Percentiles rank a stretch among this genome's conserved stretches.
Conservation (phyloP, 2,329 filamentous ascomycete genomes). For the Hypomyces rosellus region DNA sequence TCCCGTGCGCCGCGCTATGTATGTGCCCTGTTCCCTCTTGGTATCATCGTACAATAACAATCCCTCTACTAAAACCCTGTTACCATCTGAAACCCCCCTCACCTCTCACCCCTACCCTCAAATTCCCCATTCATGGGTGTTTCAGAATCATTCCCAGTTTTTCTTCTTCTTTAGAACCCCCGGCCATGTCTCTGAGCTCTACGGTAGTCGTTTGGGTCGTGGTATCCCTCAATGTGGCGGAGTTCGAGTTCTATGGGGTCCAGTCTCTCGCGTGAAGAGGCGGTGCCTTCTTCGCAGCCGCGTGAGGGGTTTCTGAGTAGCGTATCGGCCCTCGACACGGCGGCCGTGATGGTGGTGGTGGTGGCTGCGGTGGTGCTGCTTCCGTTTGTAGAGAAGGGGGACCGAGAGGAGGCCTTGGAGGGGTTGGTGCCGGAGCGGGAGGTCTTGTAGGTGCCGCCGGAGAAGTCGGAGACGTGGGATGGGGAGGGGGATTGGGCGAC, state of each 20-base stretch:
- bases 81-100: neutral
- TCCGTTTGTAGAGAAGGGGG: constrained; percentile 13
- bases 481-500: constrained; percentile 24
- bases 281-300: neutral
- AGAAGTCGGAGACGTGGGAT: constrained; percentile 11
- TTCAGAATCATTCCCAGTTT: too few relatives aligned
- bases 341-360: constrained; percentile 13
- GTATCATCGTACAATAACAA: neutral
- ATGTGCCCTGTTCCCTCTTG: neutral
- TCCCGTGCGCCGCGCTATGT: neutral
- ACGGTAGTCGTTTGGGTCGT: neutral
- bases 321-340: neutral
- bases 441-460: constrained; percentile 13
- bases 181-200: too few relatives aligned
- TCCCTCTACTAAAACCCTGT: neutral
- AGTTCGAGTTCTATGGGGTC: constrained; percentile 29
- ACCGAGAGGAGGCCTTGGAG: constrained; percentile 21
- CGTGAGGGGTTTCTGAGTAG: neutral
- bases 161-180: too few relatives aligned
- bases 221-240: constrained; percentile 18
- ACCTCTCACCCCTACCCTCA: neutral
- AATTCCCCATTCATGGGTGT: too few relatives aligned
- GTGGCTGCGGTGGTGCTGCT: constrained; percentile 13
- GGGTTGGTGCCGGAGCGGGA: constrained; percentile 8
- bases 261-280: constrained; percentile 11